Percentiles rank a stretch among this genome's conserved stretches.
These are phyloP conservation scores for Cryptosporidium tyzzeri DNA, from an alignment of 169 alveolate species.

Conservation along the genomic window DNA sequence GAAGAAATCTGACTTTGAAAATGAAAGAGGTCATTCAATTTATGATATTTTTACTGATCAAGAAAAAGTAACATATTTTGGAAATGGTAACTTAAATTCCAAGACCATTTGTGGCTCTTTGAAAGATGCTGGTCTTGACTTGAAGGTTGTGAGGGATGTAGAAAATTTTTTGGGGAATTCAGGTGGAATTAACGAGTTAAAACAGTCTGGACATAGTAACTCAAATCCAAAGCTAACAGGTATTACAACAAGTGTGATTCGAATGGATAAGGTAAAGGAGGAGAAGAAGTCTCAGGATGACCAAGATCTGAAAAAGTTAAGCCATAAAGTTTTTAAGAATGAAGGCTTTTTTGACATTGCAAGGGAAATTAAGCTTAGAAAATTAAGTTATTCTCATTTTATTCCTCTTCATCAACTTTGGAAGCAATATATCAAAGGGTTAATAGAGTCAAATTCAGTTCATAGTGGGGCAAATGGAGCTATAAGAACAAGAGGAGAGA, in stretches of 20 bases:
- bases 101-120: slow-evolving; percentile 1
- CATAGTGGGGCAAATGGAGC: neutral
- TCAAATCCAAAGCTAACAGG: slow-evolving; percentile 64
- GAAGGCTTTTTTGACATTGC: slow-evolving; percentile 52
- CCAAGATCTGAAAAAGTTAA: neutral
- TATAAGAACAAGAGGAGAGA: neutral
- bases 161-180: slow-evolving; percentile 7
- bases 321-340: slow-evolving; percentile 23
- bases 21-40: slow-evolving; percentile 49
- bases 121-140: slow-evolving; percentile 11
- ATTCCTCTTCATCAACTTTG: slow-evolving; percentile 56
- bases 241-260: slow-evolving; percentile 43
- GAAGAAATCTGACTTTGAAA: slow-evolving; percentile 7
- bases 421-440: slow-evolving; percentile 48
- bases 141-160: slow-evolving; percentile 18
- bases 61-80: neutral
- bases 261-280: slow-evolving; percentile 60
- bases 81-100: neutral
- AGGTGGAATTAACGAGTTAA: neutral
- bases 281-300: neutral
- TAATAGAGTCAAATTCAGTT: neutral
- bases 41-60: slow-evolving; percentile 20
- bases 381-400: slow-evolving; percentile 38
- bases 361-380: slow-evolving; percentile 23
- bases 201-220: neutral